phyloP scores from a whole-genome alignment of 257 asterid species.

The Vinca minor region DNA sequence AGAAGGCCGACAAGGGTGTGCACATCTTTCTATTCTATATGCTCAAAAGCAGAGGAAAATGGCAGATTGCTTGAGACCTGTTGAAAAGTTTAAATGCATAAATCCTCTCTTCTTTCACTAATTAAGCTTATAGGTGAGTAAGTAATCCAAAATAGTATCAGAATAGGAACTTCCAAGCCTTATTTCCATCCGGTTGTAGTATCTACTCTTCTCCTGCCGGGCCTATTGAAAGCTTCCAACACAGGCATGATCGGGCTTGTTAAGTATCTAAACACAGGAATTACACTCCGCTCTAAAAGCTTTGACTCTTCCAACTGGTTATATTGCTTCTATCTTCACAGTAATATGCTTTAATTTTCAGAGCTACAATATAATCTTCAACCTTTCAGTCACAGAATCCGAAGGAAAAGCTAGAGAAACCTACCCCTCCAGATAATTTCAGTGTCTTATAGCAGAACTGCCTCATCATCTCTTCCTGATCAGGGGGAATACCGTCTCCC shows the following conservation, averaged over 20 bases:
- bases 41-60: neutral
- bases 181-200: neutral
- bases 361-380: neutral
- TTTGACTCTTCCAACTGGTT: neutral
- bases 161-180: neutral
- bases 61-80: neutral
- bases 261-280: neutral
- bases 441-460: conserved; percentile 70
- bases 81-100: neutral
- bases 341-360: neutral
- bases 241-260: neutral
- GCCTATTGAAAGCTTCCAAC: neutral
- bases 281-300: neutral
- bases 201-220: too few relatives aligned
- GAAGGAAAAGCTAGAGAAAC: too few relatives aligned
- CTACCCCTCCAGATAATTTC: conserved; percentile 71
- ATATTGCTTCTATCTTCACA: neutral
- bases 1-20: neutral
- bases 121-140: neutral
- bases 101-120: neutral
- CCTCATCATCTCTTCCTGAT: conserved; percentile 62
- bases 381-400: neutral
- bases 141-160: neutral
- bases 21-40: neutral
- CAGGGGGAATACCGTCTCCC: conserved; percentile 77